Evolutionary conservation across 2,329 filamentous ascomycete genomes (phyloP).

Genomic region (Stagonosporopsis vannaccii): DNA sequence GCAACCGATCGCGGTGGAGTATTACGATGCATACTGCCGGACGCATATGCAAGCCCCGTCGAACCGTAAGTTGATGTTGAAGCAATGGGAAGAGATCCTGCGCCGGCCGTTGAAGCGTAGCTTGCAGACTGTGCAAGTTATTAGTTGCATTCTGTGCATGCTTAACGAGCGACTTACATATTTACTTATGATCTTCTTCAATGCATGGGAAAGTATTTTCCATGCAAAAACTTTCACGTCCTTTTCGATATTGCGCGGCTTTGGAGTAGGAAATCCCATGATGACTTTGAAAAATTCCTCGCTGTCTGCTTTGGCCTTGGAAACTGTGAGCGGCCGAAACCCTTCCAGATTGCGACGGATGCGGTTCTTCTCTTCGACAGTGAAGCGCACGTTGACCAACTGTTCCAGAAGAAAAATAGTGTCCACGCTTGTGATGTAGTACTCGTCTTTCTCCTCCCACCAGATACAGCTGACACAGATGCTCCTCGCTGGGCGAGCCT

Average conservation of each 20-base stretch:
- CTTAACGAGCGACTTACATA: conserved; percentile 66
- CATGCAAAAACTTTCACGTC: conserved; percentile 99
- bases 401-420: conserved; percentile 95
- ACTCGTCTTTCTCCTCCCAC: conserved; percentile 91
- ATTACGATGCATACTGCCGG: conserved; percentile 57
- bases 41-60: conserved; percentile 56
- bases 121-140: conserved; percentile 64
- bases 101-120: conserved; percentile 70
- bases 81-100: conserved; percentile 52
- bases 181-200: conserved; percentile 99
- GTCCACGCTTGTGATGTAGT: conserved; percentile 94
- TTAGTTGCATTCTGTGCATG: conserved; percentile 45
- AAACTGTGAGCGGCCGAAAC: conserved; percentile 90
- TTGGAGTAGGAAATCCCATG: conserved; percentile 95
- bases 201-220: conserved; percentile 83
- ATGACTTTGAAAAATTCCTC: conserved; percentile 99
- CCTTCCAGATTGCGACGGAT: conserved; percentile 95
- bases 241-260: conserved; percentile 98
- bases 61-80: conserved; percentile 45
- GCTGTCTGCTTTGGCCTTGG: conserved; percentile 88
- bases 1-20: conserved; percentile 58
- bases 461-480: conserved; percentile 98
- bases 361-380: conserved; percentile 97
- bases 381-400: conserved; percentile 85
- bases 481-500: conserved; percentile 81